phyloP scores from a whole-genome alignment of 306 rosid genomes.

The Castanopsis chinensis region DNA sequence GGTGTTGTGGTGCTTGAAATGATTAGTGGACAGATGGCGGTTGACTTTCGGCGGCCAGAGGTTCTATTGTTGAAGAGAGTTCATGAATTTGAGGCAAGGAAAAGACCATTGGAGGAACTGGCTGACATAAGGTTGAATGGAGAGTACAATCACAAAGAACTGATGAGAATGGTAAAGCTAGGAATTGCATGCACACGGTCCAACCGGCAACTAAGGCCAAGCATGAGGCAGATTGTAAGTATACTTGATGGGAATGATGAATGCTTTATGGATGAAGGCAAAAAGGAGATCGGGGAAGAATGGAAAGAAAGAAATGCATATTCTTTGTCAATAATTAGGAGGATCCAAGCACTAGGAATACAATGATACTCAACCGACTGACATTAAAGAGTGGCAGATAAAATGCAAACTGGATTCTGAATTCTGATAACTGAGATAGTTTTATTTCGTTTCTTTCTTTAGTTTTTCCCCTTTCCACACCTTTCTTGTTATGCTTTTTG shows the following conservation, averaged over 20 bases:
- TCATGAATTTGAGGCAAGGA: constrained; percentile 53
- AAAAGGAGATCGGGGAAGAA: constrained; percentile 58
- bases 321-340: constrained; percentile 60
- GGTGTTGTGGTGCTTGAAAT: constrained; percentile 90
- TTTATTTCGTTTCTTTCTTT: constrained; percentile 2
- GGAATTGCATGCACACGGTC: constrained; percentile 75
- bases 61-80: constrained; percentile 78
- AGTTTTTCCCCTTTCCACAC: neutral
- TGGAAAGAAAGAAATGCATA: constrained; percentile 63
- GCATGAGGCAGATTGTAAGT: constrained; percentile 72
- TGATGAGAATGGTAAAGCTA: constrained; percentile 57
- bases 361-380: constrained; percentile 41
- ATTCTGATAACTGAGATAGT: neutral
- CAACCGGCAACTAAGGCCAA: constrained; percentile 61
- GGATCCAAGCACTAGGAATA: constrained; percentile 94
- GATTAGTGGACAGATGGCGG: constrained; percentile 77
- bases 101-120: constrained; percentile 61
- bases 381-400: constrained; percentile 5
- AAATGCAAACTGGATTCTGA: constrained; percentile 23
- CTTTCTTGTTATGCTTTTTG: constrained; percentile 20
- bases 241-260: constrained; percentile 78
- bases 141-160: constrained; percentile 56
- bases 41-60: constrained; percentile 83
- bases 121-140: constrained; percentile 66
- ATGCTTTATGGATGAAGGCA: constrained; percentile 30